Evolutionary conservation across 768 basidiomycete genomes (phyloP), one percentile per base, ranked within the genome.

Genomic region (Lanmaoa rubissima): DNA sequence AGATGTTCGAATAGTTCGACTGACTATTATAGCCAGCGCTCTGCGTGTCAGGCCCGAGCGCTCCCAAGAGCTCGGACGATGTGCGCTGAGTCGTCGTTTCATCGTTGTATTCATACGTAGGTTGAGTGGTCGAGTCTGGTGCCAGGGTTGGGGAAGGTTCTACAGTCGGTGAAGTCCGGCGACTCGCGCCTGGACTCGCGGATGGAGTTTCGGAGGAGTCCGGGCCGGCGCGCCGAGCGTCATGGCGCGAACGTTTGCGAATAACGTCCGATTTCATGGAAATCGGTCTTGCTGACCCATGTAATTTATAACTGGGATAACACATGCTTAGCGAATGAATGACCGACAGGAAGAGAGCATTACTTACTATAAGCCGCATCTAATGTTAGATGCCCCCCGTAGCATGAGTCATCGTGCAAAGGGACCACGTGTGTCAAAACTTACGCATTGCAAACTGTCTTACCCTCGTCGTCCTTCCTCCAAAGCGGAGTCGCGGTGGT

Each of bases 261-360:
- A 94, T 91, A 36, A 92, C 85, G 60, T 94, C 92, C 5, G 90
- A 92, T 69, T 93, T 93, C 91, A 94, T 93, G 9, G 88, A 90
- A 58, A 92, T 90, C 2, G 92, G 92, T 26, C 92, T 85, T 2
- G 88, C 85, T 19, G 90, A 86, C 17, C 92, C 91, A 69, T 93
- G 90, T 2, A 93, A 76, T 70, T 93, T 93, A 74, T 90, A 90
- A 66, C 81, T 82, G 51, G 26, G 39, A 54, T 35, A 44, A 21
- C 53, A 41, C 52, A 13, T 51, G 36, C 2, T 70, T 3, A 64
- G 58, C 19, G 48, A 61, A 56, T 39, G 36, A 26, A 38, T 1
- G 8, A 39, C 36, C 9, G 47, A 51, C 17, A 40, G 44, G n/a
- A 24, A 40, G 19, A 13, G 19, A 0, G 31, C 7, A 55, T 35